A percentile compares a stretch with the other conserved stretches of the same genome.
phyloP scores from a whole-genome alignment of 805 yeast species.

The Yarrowia hollandica region DNA sequence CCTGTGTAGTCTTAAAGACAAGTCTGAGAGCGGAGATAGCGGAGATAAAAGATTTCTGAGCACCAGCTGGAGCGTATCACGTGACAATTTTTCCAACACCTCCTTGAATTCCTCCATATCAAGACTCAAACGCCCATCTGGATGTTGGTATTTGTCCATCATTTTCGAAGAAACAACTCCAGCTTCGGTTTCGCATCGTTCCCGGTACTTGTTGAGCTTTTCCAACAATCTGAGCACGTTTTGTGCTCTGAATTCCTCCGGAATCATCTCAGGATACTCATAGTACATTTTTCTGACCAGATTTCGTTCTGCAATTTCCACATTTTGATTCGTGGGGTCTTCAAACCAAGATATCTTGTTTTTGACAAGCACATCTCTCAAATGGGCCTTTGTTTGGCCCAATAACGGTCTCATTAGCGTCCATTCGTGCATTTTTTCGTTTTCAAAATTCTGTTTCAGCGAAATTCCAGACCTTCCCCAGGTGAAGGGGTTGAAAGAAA shows the following conservation, averaged over 20 bases:
- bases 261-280: constrained; percentile 5
- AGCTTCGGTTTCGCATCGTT: neutral
- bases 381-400: constrained; percentile 46
- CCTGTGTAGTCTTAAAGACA: constrained; percentile 12
- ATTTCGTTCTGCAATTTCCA: constrained; percentile 58
- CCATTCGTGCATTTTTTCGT: constrained; percentile 32
- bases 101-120: neutral
- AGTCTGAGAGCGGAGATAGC: constrained; percentile 6
- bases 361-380: constrained; percentile 49
- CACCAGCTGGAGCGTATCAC: neutral
- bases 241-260: neutral
- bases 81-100: neutral
- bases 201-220: neutral
- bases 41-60: neutral
- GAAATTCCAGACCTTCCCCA: neutral
- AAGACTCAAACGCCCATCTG: neutral
- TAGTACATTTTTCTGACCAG: constrained; percentile 46
- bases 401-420: constrained; percentile 56
- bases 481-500: constrained; percentile 34
- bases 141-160: neutral
- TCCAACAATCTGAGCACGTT: neutral
- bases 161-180: neutral
- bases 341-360: constrained; percentile 62
- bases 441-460: constrained; percentile 14
- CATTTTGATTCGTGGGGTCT: constrained; percentile 62